These are phyloP conservation scores for Xylaria nigripes DNA, from an alignment of 495 filamentous ascomycete genomes.

Conservation along the genomic window DNA sequence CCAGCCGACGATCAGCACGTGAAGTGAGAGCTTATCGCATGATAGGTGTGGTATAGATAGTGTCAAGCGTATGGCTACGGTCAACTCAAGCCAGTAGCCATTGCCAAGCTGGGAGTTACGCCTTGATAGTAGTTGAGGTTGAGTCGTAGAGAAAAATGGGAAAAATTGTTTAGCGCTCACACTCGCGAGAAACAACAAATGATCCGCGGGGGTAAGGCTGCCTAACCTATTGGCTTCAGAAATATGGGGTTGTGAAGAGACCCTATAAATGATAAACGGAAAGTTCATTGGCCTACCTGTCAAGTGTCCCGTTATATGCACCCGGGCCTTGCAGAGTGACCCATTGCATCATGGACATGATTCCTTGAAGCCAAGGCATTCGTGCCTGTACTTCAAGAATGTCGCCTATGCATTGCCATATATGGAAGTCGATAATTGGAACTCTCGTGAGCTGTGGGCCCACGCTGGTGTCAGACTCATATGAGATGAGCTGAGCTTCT, in stretches of 20 bases:
- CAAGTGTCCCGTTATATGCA: conserved; percentile 64
- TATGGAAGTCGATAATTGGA: conserved; percentile 65
- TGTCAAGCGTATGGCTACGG: neutral
- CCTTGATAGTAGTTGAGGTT: conserved; percentile 13
- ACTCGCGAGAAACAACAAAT: conserved; percentile 28
- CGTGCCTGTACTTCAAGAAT: conserved; percentile 61
- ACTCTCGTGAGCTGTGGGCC: conserved; percentile 39
- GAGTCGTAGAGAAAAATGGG: no score
- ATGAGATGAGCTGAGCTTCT: conserved; percentile 9
- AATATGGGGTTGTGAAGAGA: conserved; percentile 29
- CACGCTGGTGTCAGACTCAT: neutral
- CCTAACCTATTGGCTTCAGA: conserved; percentile 32
- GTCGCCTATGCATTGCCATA: conserved; percentile 61
- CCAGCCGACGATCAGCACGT: neutral
- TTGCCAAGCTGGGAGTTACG: conserved; percentile 16
- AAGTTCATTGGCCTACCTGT: conserved; percentile 65
- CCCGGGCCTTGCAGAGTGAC: conserved; percentile 62
- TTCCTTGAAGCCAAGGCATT: conserved; percentile 80
- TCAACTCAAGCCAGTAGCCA: neutral
- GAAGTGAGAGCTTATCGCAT: neutral
- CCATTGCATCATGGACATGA: conserved; percentile 64
- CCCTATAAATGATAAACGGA: conserved; percentile 14
- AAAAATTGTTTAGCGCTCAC: conserved; percentile 23
- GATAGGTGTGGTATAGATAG: neutral
- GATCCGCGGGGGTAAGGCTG: conserved; percentile 24